Evolutionary conservation across 2,329 filamentous ascomycete genomes (phyloP).

Genomic region (Drechmeria coniospora): DNA sequence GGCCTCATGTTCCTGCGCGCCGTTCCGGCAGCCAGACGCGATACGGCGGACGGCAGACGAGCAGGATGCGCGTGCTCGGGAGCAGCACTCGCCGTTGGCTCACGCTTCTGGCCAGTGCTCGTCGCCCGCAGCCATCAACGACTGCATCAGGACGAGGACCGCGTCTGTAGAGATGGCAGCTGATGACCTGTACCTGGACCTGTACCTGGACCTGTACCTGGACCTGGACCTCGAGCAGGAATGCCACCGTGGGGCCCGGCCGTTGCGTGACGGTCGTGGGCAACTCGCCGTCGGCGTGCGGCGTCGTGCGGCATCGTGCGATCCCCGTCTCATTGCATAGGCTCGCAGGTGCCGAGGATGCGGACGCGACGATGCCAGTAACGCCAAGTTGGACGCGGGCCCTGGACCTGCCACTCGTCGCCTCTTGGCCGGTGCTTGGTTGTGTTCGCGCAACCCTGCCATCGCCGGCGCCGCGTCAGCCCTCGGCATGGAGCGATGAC

Average conservation of each 20-base stretch:
- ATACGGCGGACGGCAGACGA: conserved; percentile 25
- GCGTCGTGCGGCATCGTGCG: conserved; percentile 1
- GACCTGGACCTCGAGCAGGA: conserved; percentile 15
- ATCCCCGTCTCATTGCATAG: too few relatives aligned
- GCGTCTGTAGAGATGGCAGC: conserved; percentile 14
- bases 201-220: too few relatives aligned
- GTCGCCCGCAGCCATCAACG: conserved; percentile 37
- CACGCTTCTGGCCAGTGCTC: conserved; percentile 36
- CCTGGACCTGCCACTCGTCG: too few relatives aligned
- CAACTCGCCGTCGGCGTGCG: too few relatives aligned
- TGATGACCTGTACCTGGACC: too few relatives aligned
- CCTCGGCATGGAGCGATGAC: too few relatives aligned
- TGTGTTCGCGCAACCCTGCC: too few relatives aligned
- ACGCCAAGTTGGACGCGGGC: too few relatives aligned
- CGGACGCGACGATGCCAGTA: too few relatives aligned
- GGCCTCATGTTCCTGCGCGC: conserved; percentile 20
- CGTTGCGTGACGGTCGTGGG: conserved; percentile 22
- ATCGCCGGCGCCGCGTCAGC: too few relatives aligned
- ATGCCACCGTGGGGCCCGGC: conserved; percentile 21
- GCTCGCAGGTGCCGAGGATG: too few relatives aligned
- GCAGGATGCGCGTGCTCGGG: conserved; percentile 28
- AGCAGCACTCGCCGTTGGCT: conserved; percentile 26
- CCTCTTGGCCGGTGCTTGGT: too few relatives aligned
- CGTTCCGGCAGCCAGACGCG: conserved; percentile 18
- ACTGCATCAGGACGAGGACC: conserved; percentile 29